Base-by-base conservation (phyloP, 2,329 filamentous ascomycete species). In the Aureobasidium mangrovei region DNA sequence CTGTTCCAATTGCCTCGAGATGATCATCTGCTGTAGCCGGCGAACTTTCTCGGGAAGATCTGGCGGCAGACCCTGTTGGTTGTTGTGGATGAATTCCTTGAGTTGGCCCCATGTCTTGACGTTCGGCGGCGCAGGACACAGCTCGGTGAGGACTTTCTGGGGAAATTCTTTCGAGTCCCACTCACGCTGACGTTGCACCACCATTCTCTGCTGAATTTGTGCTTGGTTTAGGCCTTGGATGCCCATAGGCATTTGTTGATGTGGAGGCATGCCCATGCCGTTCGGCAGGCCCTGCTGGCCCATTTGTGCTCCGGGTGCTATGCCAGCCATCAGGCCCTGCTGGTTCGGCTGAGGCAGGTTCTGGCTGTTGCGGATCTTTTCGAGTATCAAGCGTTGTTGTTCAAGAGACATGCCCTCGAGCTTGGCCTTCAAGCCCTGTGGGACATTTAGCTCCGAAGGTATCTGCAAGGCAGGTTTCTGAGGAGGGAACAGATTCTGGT, bases 101-200 rank as follows among this genome's bases (percentile, higher is more conserved):
- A 83, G 67, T 54, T 80, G 75, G 7, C 73, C 74, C 80, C 80
- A 83, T 2, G 73, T 75, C 59, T 73, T 76, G 27, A 82, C 68
- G 9, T 75, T 65, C 29, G 72, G 73, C 4, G 79, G 78, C 7
- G 79, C 60, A 2, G 43, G 6, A 8, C 42, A 46, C 24, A 64
- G 54, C 7, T 59, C 47, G 3, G 49, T 40, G 5, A 60, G 54
- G 2, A 63, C 26, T 38, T 57, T 43, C 24, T 33, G 58, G 8
- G 63, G 63, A 35, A 63, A 63, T 1, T 54, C 56, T 3, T 55
- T 43, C 7, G 56, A 40, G 26, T 64, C 60, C 57, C 62, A 60
- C 3, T 62, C 62, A n/a, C 41, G 54, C 41, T 56, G 55, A 29
- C 55, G 57, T 33, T 60, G 57, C 43, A 57, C 42, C 26, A 58